These are phyloP conservation scores for Capronia coronata DNA, from an alignment of 2,329 filamentous ascomycete species.

Conservation along the genomic window DNA sequence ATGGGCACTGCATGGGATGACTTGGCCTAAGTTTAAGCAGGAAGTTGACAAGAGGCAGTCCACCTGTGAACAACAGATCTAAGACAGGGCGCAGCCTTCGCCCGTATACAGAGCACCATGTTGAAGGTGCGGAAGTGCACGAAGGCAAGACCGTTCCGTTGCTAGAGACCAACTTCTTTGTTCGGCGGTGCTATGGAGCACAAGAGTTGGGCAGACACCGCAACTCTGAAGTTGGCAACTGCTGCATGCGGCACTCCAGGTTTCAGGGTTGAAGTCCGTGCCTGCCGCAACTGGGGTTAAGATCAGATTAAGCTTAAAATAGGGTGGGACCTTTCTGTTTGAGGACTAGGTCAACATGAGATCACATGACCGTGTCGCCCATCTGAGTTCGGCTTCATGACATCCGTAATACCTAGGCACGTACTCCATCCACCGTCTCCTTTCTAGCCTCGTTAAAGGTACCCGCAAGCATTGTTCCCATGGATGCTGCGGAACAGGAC, in stretches of 20 bases:
- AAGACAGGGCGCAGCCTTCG: slow-evolving; percentile 3
- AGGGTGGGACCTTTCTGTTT: not conserved
- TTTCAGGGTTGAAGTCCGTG: not conserved
- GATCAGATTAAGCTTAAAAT: slow-evolving; percentile 7
- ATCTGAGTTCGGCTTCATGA: too few relatives aligned
- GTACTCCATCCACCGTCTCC: not conserved
- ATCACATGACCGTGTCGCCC: slow-evolving; percentile 6
- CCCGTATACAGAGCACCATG: slow-evolving; percentile 8
- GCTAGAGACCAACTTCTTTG: slow-evolving; percentile 1
- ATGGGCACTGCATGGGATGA: slow-evolving; percentile 1
- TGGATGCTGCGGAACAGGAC: slow-evolving; percentile 42
- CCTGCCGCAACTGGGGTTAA: not conserved
- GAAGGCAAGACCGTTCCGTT: not conserved
- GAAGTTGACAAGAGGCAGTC: not conserved
- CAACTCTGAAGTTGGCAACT: not conserved
- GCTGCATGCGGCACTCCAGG: not conserved
- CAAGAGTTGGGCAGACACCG: not conserved
- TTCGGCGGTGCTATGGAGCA: not conserved
- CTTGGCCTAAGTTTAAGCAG: slow-evolving; percentile 1
- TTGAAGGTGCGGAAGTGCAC: not conserved
- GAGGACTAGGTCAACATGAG: not conserved
- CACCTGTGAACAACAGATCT: slow-evolving; percentile 2
- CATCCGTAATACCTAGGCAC: too few relatives aligned
- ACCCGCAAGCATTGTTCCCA: slow-evolving; percentile 20
- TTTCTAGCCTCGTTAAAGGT: not conserved